phyloP scores from a whole-genome alignment of 176 grass and related monocot genomes.

The Lolium perenne region DNA sequence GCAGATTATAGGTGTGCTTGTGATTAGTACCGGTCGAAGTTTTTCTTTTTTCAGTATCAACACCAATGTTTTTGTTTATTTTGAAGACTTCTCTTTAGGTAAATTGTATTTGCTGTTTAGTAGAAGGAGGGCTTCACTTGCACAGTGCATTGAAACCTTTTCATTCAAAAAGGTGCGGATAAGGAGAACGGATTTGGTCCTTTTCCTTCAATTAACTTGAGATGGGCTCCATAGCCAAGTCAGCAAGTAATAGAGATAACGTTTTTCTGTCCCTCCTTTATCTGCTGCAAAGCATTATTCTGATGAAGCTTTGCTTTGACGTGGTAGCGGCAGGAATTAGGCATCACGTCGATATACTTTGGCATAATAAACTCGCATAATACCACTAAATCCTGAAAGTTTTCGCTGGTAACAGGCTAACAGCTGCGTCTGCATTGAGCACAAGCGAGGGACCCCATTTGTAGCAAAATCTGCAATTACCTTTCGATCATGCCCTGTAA shows the following conservation, averaged over 20 bases:
- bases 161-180: not conserved
- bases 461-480: too few species aligned
- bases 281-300: not conserved
- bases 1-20: not conserved
- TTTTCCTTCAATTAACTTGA: not conserved
- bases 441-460: not conserved
- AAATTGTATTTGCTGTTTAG: not conserved
- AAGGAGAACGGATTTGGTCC: not conserved
- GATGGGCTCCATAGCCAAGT: conserved; percentile 14
- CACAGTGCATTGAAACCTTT: not conserved
- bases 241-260: not conserved
- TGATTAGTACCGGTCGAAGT: too few species aligned
- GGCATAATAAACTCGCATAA: conserved; percentile 18
- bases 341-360: conserved; percentile 29
- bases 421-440: conserved; percentile 18
- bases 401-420: not conserved
- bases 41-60: not conserved
- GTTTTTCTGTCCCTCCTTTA: conserved; percentile 9
- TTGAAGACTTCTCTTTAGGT: not conserved
- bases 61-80: not conserved
- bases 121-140: not conserved
- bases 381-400: not conserved
- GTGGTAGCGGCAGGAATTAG: too few species aligned
- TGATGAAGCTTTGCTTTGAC: too few species aligned
- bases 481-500: too few species aligned